Conservation (phyloP, 2,329 filamentous ascomycete genomes). For the Graphium sp. region DNA sequence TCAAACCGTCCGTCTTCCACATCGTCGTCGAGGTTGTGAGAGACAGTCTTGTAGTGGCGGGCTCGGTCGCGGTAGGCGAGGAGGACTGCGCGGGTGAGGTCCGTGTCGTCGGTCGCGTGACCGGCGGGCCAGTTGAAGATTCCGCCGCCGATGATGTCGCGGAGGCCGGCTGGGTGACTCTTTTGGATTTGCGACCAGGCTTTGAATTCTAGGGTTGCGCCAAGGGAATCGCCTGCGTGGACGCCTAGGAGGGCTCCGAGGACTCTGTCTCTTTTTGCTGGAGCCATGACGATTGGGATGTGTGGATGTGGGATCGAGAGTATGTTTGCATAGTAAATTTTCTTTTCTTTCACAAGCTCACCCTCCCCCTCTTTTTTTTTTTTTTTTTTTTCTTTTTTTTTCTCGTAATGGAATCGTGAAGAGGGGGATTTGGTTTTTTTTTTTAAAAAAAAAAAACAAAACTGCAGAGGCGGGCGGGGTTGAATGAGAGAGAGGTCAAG, state of each 20-base stretch:
- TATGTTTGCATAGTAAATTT: background rate
- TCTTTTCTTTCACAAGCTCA: no score
- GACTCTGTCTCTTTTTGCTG: slow-evolving; percentile 6
- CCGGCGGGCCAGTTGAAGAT: slow-evolving; percentile 22
- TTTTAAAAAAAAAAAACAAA: background rate
- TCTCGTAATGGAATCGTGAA: background rate
- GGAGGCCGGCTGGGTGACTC: slow-evolving; percentile 17
- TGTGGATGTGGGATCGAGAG: background rate
- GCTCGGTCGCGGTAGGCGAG: slow-evolving; percentile 19
- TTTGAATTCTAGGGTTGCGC: slow-evolving; percentile 25
- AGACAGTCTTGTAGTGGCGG: slow-evolving; percentile 1
- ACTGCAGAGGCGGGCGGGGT: no score
- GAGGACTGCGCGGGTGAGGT: slow-evolving; percentile 25
- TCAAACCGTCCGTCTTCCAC: no score
- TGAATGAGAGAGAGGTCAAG: no score
- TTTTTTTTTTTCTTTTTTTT: background rate
- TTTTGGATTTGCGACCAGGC: slow-evolving; percentile 15
- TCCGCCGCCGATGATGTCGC: slow-evolving; percentile 25
- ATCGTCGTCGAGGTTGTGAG: slow-evolving; percentile 7
- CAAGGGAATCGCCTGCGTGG: slow-evolving; percentile 27
- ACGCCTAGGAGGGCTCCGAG: slow-evolving; percentile 26
- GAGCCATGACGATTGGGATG: background rate
- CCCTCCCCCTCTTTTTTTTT: no score
- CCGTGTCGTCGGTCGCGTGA: slow-evolving; percentile 29
- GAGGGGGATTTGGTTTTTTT: background rate